Evolutionary conservation across 768 basidiomycete genomes (phyloP).

Genomic region (Auricularia sp.): DNA sequence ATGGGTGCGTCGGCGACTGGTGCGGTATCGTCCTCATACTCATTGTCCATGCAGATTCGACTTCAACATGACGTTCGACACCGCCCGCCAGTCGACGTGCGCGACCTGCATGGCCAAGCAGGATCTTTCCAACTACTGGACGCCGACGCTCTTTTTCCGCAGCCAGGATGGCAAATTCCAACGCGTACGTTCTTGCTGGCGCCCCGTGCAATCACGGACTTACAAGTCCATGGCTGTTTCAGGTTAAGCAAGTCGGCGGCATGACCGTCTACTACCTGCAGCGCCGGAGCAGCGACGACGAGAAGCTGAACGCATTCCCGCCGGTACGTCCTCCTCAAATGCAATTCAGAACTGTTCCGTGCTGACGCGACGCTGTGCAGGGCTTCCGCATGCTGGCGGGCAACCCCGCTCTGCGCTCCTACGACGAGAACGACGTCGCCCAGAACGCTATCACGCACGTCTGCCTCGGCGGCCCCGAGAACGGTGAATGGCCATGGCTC

Average conservation of each 20-base stretch:
- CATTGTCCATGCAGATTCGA: slow-evolving; percentile 2
- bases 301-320: slow-evolving; percentile 2
- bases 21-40: background rate
- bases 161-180: slow-evolving; percentile 3
- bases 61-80: slow-evolving; percentile 2
- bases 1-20: background rate
- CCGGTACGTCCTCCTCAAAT: background rate
- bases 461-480: slow-evolving; percentile 1
- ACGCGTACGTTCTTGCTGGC: background rate
- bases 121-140: slow-evolving; percentile 6
- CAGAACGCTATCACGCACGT: slow-evolving; percentile 2
- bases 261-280: slow-evolving; percentile 8
- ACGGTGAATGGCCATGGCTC: background rate
- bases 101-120: slow-evolving; percentile 3
- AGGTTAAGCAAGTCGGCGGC: slow-evolving; percentile 5
- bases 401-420: slow-evolving; percentile 7
- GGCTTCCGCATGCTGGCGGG: slow-evolving; percentile 12
- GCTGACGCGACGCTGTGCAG: background rate
- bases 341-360: background rate
- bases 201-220: background rate
- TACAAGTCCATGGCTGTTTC: background rate
- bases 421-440: background rate
- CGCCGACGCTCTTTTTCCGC: slow-evolving; percentile 5
- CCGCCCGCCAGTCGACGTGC: slow-evolving; percentile 1
- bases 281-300: background rate